These are phyloP conservation scores for Cymbidium sinense DNA, from an alignment of 106 monocot species.

Conservation along the genomic window DNA sequence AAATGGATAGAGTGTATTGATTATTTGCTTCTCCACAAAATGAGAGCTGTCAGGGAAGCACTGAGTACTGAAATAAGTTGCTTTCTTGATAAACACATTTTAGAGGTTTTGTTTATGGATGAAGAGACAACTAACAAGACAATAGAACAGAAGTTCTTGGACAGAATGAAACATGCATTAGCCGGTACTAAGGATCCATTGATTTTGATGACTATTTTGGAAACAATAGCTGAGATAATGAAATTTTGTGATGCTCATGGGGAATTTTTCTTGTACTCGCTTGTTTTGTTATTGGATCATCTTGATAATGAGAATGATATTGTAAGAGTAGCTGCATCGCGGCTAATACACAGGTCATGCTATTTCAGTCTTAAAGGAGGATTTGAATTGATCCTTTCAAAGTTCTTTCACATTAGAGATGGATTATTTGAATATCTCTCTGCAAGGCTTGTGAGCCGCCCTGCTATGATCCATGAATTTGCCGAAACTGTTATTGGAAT, in stretches of 20 bases:
- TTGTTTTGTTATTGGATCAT: constrained; percentile 76
- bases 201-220: constrained; percentile 61
- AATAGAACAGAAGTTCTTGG: constrained; percentile 54
- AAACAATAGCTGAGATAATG: constrained; percentile 63
- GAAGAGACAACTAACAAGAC: constrained; percentile 19
- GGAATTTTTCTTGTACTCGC: constrained; percentile 47
- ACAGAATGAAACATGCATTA: constrained; percentile 58
- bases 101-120: constrained; percentile 49
- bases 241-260: constrained; percentile 40
- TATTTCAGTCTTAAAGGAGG: constrained; percentile 57
- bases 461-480: constrained; percentile 63
- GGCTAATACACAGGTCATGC: constrained; percentile 47
- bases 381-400: constrained; percentile 55
- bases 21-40: constrained; percentile 58
- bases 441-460: constrained; percentile 47
- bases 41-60: constrained; percentile 73
- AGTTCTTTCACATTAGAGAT: constrained; percentile 56
- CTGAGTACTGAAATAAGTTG: constrained; percentile 57
- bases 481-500: constrained; percentile 67
- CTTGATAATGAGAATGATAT: constrained; percentile 55
- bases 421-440: constrained; percentile 71
- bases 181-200: constrained; percentile 48
- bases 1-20: constrained; percentile 77
- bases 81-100: constrained; percentile 48
- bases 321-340: constrained; percentile 52